Evolutionary conservation across 202 grass and related monocot genomes (phyloP).

Genomic region (Carex sylvatica): DNA sequence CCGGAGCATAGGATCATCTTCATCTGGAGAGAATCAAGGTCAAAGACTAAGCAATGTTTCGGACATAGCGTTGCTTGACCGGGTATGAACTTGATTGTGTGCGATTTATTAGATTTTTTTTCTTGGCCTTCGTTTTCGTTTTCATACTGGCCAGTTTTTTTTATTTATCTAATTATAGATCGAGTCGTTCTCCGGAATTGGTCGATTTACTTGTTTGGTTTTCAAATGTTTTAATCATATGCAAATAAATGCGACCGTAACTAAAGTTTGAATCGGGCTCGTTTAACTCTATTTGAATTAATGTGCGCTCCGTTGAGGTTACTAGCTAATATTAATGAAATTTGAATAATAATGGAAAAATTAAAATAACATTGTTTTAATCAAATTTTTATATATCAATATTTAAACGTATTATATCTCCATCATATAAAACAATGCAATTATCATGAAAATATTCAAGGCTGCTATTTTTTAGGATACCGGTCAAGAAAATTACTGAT

Average conservation of each 20-base stretch:
- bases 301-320: background rate
- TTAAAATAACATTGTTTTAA: background rate
- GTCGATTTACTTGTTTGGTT: background rate
- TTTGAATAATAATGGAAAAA: too few relatives aligned
- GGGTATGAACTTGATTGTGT: constrained; percentile 16
- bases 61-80: constrained; percentile 20
- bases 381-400: background rate
- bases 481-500: background rate
- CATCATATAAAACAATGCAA: background rate
- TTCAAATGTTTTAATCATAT: background rate
- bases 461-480: background rate
- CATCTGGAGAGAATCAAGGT: background rate
- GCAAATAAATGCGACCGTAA: background rate
- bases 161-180: background rate
- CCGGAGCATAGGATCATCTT: background rate
- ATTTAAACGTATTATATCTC: background rate
- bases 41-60: constrained; percentile 12
- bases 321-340: too few relatives aligned
- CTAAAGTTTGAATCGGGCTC: background rate
- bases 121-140: background rate
- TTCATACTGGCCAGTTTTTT: background rate
- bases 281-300: background rate
- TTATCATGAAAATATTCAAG: background rate
- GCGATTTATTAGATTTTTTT: background rate
- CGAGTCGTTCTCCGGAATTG: background rate